Evolutionary conservation across 768 basidiomycete species (phyloP), one percentile per base, ranked within the genome.

Genomic region (Macrocybe gigantea): DNA sequence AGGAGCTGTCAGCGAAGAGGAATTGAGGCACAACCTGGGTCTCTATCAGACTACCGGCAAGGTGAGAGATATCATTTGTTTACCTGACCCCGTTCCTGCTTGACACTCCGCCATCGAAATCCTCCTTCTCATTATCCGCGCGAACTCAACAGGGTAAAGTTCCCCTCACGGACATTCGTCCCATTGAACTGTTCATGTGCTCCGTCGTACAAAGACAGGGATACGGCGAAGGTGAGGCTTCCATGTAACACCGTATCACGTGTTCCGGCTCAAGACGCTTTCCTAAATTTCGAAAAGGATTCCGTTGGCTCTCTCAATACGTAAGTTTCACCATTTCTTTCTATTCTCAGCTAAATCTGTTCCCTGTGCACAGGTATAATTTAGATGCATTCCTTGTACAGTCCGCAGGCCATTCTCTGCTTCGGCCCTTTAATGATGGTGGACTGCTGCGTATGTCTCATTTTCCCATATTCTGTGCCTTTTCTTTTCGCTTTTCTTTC

Each of bases 101-200:
- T 36, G n/a, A 13, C 2, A 13, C 31, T 14, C 10, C n/a, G 15
- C 9, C 5, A 29, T 47, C n/a, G 2, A 7, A 13, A 29, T 13
- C 38, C 43, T 31, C 38, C 35, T 33, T 59, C 41, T 62, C n/a
- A 15, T 22, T 37, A 3, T 32, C 36, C 42, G 32, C 29, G 30
- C 13, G 14, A 31, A 42, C 22, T 36, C 33, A n/a, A 11, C 56
- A 96, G 94, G 96, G 96, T 64, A 98, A 98, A 68, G 90, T 96
- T 35, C 95, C 93, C 51, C 80, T 99, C 62, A 88, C 75, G 57
- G 95, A 97, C 66, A 98, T 98, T 57, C 83, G 96, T 51, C 96
- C 96, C 12, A 97, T 99, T 66, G 96, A 99, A 64, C 79, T 98
- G 57, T 99, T 97, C 83, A 99, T 99, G 96, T 97, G 94, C 75